Conservation (phyloP, 2,329 filamentous ascomycete species). For the Conoideocrella luteorostrata region DNA sequence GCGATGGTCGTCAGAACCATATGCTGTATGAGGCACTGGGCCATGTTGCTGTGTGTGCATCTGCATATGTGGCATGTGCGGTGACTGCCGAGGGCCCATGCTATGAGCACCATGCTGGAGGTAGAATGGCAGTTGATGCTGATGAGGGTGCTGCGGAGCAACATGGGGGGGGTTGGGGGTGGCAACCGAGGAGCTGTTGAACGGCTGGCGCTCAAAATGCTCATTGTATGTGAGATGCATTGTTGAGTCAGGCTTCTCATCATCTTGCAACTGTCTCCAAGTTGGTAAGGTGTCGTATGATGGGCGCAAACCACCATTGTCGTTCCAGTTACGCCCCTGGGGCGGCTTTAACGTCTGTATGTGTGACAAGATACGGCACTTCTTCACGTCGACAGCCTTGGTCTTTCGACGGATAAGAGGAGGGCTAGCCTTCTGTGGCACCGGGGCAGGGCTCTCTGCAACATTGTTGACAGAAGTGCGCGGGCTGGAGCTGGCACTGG, state of each 20-base stretch:
- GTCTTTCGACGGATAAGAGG: conserved; percentile 65
- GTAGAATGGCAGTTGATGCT: conserved; percentile 78
- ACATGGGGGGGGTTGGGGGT: conserved; percentile 65
- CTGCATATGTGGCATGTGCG: conserved; percentile 72
- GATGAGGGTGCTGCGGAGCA: conserved; percentile 68
- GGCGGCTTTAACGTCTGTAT: conserved; percentile 49
- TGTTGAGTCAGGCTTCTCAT: conserved; percentile 62
- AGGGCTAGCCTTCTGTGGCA: conserved; percentile 19
- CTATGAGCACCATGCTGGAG: conserved; percentile 68
- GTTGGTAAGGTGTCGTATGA: conserved; percentile 79
- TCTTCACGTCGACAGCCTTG: conserved; percentile 63
- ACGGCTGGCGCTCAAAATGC: conserved; percentile 66
- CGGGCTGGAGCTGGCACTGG: conserved; percentile 68
- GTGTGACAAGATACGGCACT: conserved; percentile 50
- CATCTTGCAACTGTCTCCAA: conserved; percentile 68
- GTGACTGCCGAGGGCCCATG: conserved; percentile 61
- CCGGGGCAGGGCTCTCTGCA: conserved; percentile 23
- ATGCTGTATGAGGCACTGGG: conserved; percentile 58
- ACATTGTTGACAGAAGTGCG: conserved; percentile 51
- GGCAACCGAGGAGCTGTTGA: conserved; percentile 50
- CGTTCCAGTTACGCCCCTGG: conserved; percentile 56
- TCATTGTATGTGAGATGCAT: conserved; percentile 66
- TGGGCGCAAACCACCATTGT: conserved; percentile 76
- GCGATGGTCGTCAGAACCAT: conserved; percentile 74
- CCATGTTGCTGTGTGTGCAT: conserved; percentile 68